phyloP scores from a whole-genome alignment of 306 rosid species.

The Pachyrhizus erosus region DNA sequence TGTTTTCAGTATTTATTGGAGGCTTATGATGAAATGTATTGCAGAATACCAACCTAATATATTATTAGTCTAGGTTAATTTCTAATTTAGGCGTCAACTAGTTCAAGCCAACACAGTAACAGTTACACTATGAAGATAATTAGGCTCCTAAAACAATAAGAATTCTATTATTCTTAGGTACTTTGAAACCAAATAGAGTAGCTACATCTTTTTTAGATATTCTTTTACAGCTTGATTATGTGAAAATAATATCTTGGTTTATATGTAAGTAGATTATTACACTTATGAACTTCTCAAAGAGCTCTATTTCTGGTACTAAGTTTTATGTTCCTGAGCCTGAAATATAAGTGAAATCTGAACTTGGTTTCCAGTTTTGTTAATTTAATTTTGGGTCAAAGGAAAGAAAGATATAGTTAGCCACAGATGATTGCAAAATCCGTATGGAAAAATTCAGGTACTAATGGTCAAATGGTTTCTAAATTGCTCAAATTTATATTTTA shows the following conservation, averaged over 20 bases:
- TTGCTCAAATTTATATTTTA: too few relatives aligned
- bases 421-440: too few relatives aligned
- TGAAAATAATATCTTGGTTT: neutral
- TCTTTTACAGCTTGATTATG: neutral
- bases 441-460: too few relatives aligned
- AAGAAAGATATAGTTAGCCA: too few relatives aligned
- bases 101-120: neutral
- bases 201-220: constrained; percentile 10
- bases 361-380: neutral
- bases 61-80: constrained; percentile 30
- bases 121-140: constrained; percentile 9
- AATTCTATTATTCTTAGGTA: constrained; percentile 23
- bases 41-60: neutral
- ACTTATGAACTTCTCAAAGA: neutral
- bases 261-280: neutral
- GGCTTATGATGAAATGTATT: neutral
- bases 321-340: neutral
- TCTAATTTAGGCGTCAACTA: constrained; percentile 19
- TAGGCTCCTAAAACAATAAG: constrained; percentile 14
- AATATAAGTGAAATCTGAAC: neutral
- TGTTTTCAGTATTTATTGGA: neutral
- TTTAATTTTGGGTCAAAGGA: too few relatives aligned
- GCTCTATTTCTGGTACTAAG: neutral
- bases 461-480: too few relatives aligned
- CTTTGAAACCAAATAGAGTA: constrained; percentile 24